phyloP scores from a whole-genome alignment of 83 land plant species.

The Diphasiastrum complanatum region DNA sequence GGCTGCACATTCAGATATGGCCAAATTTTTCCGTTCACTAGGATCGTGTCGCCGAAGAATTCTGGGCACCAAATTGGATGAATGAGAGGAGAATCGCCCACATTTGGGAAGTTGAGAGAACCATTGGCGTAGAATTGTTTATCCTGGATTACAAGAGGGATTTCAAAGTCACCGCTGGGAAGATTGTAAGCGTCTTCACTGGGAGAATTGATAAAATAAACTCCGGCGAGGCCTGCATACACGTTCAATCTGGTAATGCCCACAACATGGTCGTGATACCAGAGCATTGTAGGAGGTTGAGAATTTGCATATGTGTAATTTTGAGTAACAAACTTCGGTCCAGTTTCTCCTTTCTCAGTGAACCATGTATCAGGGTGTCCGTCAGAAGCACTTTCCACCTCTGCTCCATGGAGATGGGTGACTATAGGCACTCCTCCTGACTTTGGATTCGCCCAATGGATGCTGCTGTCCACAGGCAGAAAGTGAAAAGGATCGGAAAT shows the following conservation, averaged over 20 bases:
- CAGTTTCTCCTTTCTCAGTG: neutral
- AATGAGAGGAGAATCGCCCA: conserved; percentile 15
- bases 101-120: conserved; percentile 28
- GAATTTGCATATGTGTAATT: neutral
- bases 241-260: conserved; percentile 3
- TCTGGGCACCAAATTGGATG: conserved; percentile 34
- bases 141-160: conserved; percentile 21
- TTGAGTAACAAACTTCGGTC: neutral
- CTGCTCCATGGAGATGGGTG: conserved; percentile 6
- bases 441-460: conserved; percentile 10
- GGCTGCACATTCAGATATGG: conserved; percentile 31
- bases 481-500: neutral
- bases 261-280: conserved; percentile 4
- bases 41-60: conserved; percentile 30
- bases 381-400: neutral
- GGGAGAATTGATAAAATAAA: neutral
- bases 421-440: conserved; percentile 4
- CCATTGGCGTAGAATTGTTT: conserved; percentile 23
- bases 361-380: conserved; percentile 13
- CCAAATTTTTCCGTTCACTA: conserved; percentile 45
- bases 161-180: conserved; percentile 15
- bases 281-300: conserved; percentile 6
- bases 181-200: no score
- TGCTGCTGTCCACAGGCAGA: conserved; percentile 5
- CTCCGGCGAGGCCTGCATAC: conserved; percentile 3